Evolutionary conservation across 495 filamentous ascomycete species (phyloP).

Genomic region (Penicillium psychrofluorescens): DNA sequence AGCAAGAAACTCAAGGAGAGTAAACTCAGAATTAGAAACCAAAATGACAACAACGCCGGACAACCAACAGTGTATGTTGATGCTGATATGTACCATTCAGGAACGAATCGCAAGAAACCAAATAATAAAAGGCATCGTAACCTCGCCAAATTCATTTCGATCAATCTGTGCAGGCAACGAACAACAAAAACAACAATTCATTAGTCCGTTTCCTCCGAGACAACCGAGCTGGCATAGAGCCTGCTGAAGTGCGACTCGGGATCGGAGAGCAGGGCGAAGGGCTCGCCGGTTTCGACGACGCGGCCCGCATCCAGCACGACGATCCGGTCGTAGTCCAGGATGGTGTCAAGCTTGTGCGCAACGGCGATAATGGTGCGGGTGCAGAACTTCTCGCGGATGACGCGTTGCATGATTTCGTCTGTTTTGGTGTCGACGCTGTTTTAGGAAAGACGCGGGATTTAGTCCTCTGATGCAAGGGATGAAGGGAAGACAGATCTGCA

Average conservation of each 20-base stretch:
- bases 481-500: not conserved
- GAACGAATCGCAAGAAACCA: not conserved
- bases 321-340: slow-evolving; percentile 46
- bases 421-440: slow-evolving; percentile 48
- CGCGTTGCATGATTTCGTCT: slow-evolving; percentile 50
- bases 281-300: slow-evolving; percentile 40
- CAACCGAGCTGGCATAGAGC: slow-evolving; percentile 22
- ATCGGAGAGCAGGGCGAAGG: slow-evolving; percentile 23
- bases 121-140: slow-evolving; percentile 1
- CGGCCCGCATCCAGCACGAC: slow-evolving; percentile 39
- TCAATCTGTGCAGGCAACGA: slow-evolving; percentile 11
- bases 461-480: slow-evolving; percentile 9
- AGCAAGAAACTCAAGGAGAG: slow-evolving; percentile 1
- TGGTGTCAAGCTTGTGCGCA: slow-evolving; percentile 55
- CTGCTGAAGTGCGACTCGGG: slow-evolving; percentile 25
- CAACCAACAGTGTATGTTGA: slow-evolving; percentile 11
- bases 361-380: slow-evolving; percentile 55
- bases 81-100: slow-evolving; percentile 18
- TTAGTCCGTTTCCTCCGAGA: slow-evolving; percentile 17
- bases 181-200: not conserved
- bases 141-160: not conserved
- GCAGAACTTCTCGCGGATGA: slow-evolving; percentile 51
- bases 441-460: slow-evolving; percentile 1
- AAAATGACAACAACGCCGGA: not conserved
- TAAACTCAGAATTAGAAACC: not conserved